Evolutionary conservation across 192 early-diverging fungal species (phyloP), one percentile per base, ranked within the genome.

Genomic region (Podila clonocystis): DNA sequence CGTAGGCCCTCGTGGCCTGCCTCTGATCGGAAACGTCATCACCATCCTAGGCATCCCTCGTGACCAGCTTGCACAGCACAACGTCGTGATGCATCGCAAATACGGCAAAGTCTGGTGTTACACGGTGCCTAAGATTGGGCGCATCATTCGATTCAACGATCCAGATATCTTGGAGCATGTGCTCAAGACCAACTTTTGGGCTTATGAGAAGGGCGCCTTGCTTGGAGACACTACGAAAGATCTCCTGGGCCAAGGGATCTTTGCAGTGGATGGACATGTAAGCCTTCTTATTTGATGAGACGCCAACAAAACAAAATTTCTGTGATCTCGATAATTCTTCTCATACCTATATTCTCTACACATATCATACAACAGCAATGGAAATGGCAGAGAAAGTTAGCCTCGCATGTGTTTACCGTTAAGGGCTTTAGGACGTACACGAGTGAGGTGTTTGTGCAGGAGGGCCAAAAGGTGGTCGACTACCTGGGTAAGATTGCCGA

Each of bases 11-110:
- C 30, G 63, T 5, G 83, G 73, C 4, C 33, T 49, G 28, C 83
- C 83, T 24, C 24, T 84, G 1, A 68, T 84, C n/a, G 83, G 83
- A 24, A 84, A 84, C 28, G 41, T 71, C n/a, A 19, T 84, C 11
- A n/a, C 61, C 20, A 75, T 80, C 38, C 26, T 68, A 1, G 26
- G 9, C 20, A 55, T 29, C 3, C 70, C 70, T 15, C 48, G 49
- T 0, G 22, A 58, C 55, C 66, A 73, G 50, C 38, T 69, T 17
- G 68, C 66, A 1, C 70, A 80, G 33, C 55, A 41, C 31, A 65
- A 68, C 19, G 60, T 62, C 2, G n/a, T 26, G 12, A 33, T 59
- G 9, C 73, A 75, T n/a, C 48, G 68, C 8, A 41, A 66, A 9
- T 70, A 65, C 29, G 71, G 67, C 1, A 22, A 55, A 6, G 58